A percentile compares a stretch with the other conserved stretches of the same genome.
These are phyloP conservation scores for Pichia sp. DNA, from an alignment of 1,139 yeast species.

Conservation along the genomic window DNA sequence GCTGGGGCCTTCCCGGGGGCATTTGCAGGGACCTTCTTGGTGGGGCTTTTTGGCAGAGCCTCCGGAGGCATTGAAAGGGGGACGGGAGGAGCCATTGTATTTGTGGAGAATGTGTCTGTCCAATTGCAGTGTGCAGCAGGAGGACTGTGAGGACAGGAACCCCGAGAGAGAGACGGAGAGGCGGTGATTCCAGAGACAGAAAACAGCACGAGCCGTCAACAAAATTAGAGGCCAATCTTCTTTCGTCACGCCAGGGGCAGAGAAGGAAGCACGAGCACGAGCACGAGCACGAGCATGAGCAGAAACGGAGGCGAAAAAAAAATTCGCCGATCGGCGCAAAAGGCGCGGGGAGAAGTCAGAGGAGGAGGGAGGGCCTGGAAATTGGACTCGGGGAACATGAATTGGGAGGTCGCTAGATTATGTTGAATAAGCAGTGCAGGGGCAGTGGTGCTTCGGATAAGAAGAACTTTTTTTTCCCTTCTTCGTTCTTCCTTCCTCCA, in stretches of 20 bases:
- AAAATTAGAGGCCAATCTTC: too few relatives aligned
- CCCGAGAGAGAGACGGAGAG: too few relatives aligned
- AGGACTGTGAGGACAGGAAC: too few relatives aligned
- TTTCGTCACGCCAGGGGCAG: neutral
- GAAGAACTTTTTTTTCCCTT: neutral
- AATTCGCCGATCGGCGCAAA: neutral
- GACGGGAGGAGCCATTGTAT: neutral
- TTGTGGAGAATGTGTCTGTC: too few relatives aligned
- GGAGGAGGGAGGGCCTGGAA: neutral
- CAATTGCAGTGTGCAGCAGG: too few relatives aligned
- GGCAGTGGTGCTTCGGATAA: too few relatives aligned
- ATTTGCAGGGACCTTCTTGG: neutral
- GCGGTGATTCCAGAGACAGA: too few relatives aligned
- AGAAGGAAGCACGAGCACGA: neutral
- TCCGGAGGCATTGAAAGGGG: neutral
- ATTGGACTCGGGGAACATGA: slow-evolving; percentile 1
- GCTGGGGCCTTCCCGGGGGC: neutral
- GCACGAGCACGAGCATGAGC: too few relatives aligned
- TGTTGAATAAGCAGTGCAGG: neutral
- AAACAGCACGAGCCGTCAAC: too few relatives aligned
- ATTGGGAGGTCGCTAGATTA: neutral
- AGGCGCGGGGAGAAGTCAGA: slow-evolving; percentile 1
- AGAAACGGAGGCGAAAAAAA: neutral
- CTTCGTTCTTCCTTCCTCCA: neutral
- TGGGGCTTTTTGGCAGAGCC: neutral